Conservation (phyloP, 2,329 filamentous ascomycete genomes). For the Amylocarpus encephaloides region DNA sequence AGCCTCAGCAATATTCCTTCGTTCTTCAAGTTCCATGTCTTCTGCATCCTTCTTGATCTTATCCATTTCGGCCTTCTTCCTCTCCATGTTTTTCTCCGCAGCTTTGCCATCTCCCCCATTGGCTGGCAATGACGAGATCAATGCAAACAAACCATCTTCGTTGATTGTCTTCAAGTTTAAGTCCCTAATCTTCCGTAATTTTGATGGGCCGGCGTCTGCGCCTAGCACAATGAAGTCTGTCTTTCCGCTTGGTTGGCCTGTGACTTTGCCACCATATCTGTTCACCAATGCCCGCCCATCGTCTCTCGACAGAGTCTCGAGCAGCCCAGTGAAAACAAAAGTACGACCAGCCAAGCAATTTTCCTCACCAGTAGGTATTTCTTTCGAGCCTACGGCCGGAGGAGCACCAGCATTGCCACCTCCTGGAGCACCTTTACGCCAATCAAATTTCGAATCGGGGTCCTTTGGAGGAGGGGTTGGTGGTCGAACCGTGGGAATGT, state of each 20-base stretch:
- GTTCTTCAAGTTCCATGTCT: constrained; percentile 81
- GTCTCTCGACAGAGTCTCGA: constrained; percentile 74
- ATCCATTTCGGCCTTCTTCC: constrained; percentile 76
- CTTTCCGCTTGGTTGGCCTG: constrained; percentile 77
- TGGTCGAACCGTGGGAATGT: constrained; percentile 73
- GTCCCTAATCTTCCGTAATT: constrained; percentile 77
- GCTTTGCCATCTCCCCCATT: constrained; percentile 85
- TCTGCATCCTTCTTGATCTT: constrained; percentile 74
- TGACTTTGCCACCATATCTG: constrained; percentile 88
- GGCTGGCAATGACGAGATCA: constrained; percentile 74
- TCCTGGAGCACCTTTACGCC: constrained; percentile 52
- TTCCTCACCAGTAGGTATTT: constrained; percentile 75
- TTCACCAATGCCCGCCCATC: constrained; percentile 85
- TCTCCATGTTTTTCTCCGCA: constrained; percentile 77
- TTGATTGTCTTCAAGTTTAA: constrained; percentile 85
- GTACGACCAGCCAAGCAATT: constrained; percentile 85
- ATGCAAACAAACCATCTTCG: constrained; percentile 82
- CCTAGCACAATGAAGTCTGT: constrained; percentile 92
- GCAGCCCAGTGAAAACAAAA: constrained; percentile 91
- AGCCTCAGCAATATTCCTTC: constrained; percentile 45
- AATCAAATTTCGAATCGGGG: constrained; percentile 73
- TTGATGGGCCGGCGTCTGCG: constrained; percentile 85
- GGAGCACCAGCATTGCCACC: constrained; percentile 55
- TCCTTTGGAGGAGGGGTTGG: constrained; percentile 76
- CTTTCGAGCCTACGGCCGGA: constrained; percentile 54